Conservation (phyloP, 192 early-diverging fungal species). For the Coemansia sp. region DNA sequence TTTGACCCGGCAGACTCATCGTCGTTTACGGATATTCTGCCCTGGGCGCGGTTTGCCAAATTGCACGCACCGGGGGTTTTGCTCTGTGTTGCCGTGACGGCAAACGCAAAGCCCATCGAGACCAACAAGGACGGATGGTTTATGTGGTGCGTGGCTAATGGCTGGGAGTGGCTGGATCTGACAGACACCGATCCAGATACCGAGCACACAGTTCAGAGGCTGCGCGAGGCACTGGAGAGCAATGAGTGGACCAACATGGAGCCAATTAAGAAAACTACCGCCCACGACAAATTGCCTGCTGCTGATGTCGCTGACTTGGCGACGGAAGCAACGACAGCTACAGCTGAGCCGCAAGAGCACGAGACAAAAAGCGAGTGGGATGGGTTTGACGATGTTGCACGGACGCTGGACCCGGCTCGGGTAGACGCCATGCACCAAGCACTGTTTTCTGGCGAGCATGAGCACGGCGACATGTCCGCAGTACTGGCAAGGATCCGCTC, state of each 20-base stretch:
- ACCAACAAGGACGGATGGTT: constrained; percentile 28
- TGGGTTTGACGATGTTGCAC: constrained; percentile 25
- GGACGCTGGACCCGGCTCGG: constrained; percentile 11
- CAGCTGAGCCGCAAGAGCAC: not conserved
- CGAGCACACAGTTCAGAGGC: constrained; percentile 29
- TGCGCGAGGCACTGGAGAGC: constrained; percentile 40
- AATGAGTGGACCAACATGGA: constrained; percentile 50
- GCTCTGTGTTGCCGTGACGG: constrained; percentile 29
- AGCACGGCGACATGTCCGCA: constrained; percentile 24
- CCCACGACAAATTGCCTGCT: too few relatives aligned
- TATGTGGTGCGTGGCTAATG: constrained; percentile 37
- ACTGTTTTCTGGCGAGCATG: constrained; percentile 13
- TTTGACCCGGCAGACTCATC: constrained; percentile 26
- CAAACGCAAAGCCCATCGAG: not conserved
- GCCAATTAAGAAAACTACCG: not conserved
- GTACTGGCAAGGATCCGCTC: constrained; percentile 18
- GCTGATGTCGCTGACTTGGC: not conserved
- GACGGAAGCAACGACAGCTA: not conserved
- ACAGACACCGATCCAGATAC: constrained; percentile 44
- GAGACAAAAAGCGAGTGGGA: constrained; percentile 39
- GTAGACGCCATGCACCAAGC: constrained; percentile 19
- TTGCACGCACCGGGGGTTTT: constrained; percentile 24
- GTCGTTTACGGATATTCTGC: constrained; percentile 45
- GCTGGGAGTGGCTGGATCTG: constrained; percentile 57
- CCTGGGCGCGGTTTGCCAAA: constrained; percentile 40